Conservation (phyloP, 1,139 yeast genomes). For the Taphrina deformans region DNA sequence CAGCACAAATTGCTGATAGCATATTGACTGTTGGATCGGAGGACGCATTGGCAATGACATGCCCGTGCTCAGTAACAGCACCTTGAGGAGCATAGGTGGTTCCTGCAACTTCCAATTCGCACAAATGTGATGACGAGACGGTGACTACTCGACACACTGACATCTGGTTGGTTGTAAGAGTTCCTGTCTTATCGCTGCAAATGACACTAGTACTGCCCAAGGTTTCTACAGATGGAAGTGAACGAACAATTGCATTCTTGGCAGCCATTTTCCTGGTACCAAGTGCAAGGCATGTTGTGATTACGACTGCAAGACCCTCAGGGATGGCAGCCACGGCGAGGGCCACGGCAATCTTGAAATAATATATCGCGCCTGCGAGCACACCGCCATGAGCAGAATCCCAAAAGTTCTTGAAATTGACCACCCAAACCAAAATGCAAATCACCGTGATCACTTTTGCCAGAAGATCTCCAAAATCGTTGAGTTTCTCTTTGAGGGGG, state of each 20-base stretch:
- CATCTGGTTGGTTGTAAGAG: conserved; percentile 56
- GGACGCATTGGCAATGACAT: conserved; percentile 42
- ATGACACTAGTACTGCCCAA: conserved; percentile 52
- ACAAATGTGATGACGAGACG: conserved; percentile 48
- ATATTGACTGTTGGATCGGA: conserved; percentile 44
- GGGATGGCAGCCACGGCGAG: conserved; percentile 57
- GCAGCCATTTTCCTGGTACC: conserved; percentile 56
- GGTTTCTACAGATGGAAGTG: conserved; percentile 48
- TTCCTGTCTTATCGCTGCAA: conserved; percentile 74
- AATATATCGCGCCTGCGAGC: conserved; percentile 52
- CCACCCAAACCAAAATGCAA: conserved; percentile 52
- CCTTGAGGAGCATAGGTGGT: conserved; percentile 49
- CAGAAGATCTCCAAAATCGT: conserved; percentile 50
- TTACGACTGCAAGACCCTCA: conserved; percentile 54
- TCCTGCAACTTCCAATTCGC: conserved; percentile 51
- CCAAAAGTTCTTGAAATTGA: conserved; percentile 50
- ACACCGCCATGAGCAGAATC: conserved; percentile 49
- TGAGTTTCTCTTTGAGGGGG: conserved; percentile 46
- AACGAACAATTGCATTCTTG: conserved; percentile 54
- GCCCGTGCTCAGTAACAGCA: conserved; percentile 47
- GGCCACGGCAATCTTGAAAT: conserved; percentile 55
- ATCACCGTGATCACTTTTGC: conserved; percentile 50
- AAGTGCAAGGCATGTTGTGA: conserved; percentile 55
- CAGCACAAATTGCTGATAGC: conserved; percentile 42
- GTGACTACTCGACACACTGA: conserved; percentile 46